Evolutionary conservation across 164 flowering plant species (phyloP).

Genomic region (Dillenia suffruticosa): DNA sequence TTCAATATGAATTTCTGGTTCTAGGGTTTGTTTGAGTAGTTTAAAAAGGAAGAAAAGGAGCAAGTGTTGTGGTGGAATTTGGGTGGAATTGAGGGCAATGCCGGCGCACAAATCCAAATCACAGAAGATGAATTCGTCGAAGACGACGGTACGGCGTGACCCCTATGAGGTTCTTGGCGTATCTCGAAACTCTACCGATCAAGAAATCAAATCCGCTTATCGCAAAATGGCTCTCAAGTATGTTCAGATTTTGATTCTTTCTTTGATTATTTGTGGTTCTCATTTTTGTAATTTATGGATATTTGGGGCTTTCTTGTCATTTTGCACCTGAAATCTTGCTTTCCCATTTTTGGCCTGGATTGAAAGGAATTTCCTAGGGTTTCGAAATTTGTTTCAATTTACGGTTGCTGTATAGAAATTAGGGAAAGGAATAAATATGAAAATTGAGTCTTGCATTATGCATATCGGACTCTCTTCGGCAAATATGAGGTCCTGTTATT

Average conservation of each 20-base stretch:
- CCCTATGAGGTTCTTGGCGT: conserved; percentile 88
- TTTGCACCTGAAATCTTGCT: too few relatives aligned
- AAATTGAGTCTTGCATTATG: too few relatives aligned
- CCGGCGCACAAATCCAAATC: conserved; percentile 49
- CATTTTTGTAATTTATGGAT: neutral
- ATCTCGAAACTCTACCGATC: conserved; percentile 66
- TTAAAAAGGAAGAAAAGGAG: neutral
- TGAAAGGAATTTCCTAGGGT: neutral
- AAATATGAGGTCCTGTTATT: too few relatives aligned
- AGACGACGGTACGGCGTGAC: conserved; percentile 53
- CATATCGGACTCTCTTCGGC: too few relatives aligned
- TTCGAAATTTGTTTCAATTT: neutral
- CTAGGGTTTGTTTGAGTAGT: conserved; percentile 14
- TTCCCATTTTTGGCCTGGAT: neutral
- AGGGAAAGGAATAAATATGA: too few relatives aligned
- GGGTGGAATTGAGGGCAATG: conserved; percentile 57
- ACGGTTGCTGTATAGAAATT: too few relatives aligned
- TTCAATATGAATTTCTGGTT: conserved; percentile 6
- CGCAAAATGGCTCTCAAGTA: conserved; percentile 92
- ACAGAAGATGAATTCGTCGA: conserved; percentile 39
- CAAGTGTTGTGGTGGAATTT: neutral
- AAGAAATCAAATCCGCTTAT: conserved; percentile 83
- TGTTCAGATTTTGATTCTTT: conserved; percentile 9
- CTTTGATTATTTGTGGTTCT: neutral
- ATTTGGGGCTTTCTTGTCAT: neutral